Base-by-base conservation (phyloP, 2,329 filamentous ascomycete genomes). In the Pseudofabraea citricarpa region DNA sequence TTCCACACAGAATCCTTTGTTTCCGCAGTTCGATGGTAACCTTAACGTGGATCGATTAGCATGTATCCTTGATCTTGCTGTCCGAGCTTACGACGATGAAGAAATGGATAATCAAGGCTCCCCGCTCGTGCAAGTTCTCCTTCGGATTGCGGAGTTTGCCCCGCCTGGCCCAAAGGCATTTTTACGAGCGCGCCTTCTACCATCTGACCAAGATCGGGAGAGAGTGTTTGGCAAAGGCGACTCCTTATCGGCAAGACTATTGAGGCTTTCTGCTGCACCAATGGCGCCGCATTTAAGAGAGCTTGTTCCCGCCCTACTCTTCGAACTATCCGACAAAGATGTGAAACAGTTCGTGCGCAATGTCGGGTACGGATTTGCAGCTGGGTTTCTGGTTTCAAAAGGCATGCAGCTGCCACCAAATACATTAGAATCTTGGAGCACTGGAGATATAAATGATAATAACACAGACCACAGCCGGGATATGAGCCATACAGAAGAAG, bases 331-430 rank as follows among this genome's bases (percentile, higher is more conserved):
- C 0, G 85, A 84, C 51, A 86, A 83, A 55, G 83, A 96, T 55
- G 79, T 90, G 0, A 77, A 75, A 13, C 85, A 74, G 22, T 93
- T 96, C 57, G 86, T 97, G 1, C 76, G 87, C 40, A 96, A 96
- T 54, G 87, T 98, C 12, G 93, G 93, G 0, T 98, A 95, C 60
- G 93, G 93, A 0, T 95, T 87, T 58, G 93, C 93, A 0, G 87
- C 90, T 0, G 93, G 93, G 0, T 95, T 93, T 60, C 70, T 98
- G n/a, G 84, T 90, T 67, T 84, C 86, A 50, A 86, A 91, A 49
- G 87, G 93, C 43, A 81, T 97, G 10, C 74, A 83, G 0, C 71
- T 95, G 16, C 88, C 90, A 0, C 73, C 81, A 46, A 81, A 74
- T 43, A 77, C 81, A 1, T 67, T 80, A 8, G 75, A 83, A 53